These are phyloP conservation scores for Neofusicoccum sp. DNA, from an alignment of 2,329 filamentous ascomycete genomes.

Conservation along the genomic window DNA sequence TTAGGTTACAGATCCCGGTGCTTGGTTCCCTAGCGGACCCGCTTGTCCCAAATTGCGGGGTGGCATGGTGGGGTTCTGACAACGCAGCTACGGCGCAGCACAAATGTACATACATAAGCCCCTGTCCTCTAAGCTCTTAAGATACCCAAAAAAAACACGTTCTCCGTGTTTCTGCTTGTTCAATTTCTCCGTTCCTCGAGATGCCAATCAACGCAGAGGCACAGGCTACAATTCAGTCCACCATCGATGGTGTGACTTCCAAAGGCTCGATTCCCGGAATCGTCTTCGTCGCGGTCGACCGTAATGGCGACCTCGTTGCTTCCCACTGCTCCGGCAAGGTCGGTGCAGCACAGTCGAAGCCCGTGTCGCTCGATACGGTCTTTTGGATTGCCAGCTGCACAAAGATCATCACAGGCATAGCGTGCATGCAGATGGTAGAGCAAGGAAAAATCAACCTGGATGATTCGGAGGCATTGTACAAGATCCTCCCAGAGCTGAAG, in stretches of 20 bases:
- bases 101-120: slow-evolving; percentile 2
- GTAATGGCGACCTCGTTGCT: slow-evolving; percentile 42
- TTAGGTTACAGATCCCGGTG: neutral
- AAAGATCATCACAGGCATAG: slow-evolving; percentile 36
- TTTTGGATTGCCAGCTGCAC: slow-evolving; percentile 60
- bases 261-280: slow-evolving; percentile 38
- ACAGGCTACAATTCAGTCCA: slow-evolving; percentile 34
- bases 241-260: slow-evolving; percentile 32
- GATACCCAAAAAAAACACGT: neutral
- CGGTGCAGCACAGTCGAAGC: slow-evolving; percentile 41
- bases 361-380: slow-evolving; percentile 55
- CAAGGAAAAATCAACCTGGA: slow-evolving; percentile 37
- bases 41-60: neutral
- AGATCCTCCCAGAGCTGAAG: slow-evolving; percentile 36
- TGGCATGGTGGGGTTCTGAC: neutral
- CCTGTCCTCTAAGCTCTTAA: neutral
- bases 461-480: slow-evolving; percentile 33
- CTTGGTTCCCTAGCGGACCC: neutral
- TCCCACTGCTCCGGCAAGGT: slow-evolving; percentile 43
- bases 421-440: slow-evolving; percentile 37
- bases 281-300: slow-evolving; percentile 47
- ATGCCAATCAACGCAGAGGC: slow-evolving; percentile 35
- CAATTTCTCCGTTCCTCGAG: neutral
- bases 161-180: neutral
- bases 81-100: neutral